phyloP scores from a whole-genome alignment of 306 rosid genomes.

The Calophaca sinica region DNA sequence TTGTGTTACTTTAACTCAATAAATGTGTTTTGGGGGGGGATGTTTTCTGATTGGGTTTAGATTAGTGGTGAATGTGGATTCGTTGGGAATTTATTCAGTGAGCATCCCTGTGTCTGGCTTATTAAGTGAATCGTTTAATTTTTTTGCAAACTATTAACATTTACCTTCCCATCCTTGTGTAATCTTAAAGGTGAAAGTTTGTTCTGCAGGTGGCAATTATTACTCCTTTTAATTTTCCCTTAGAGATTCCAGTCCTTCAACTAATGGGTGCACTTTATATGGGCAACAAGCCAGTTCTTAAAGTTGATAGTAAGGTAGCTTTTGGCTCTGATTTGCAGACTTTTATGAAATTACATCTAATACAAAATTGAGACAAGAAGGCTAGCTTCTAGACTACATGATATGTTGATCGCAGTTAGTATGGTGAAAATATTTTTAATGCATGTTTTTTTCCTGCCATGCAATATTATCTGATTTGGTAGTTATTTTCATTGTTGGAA shows the following conservation, averaged over 20 bases:
- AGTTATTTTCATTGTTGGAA: conserved; percentile 15
- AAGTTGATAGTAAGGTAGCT: conserved; percentile 94
- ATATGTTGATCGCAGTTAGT: conserved; percentile 11
- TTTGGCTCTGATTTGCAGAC: conserved; percentile 35
- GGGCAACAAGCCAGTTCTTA: conserved; percentile 96
- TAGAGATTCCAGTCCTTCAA: conserved; percentile 98
- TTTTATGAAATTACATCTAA: conserved; percentile 26
- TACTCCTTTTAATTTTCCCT: conserved; percentile 96
- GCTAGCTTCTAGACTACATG: conserved; percentile 13
- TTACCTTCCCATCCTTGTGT: not conserved
- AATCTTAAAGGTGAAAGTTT: conserved; percentile 21
- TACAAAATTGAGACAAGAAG: conserved; percentile 12
- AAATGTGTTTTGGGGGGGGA: not conserved
- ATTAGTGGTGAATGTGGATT: conserved; percentile 20
- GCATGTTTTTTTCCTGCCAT: not conserved
- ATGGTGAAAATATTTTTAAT: conserved; percentile 18
- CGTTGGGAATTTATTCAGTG: conserved; percentile 21
- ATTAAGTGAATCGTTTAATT: conserved; percentile 4
- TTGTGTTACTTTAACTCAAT: not conserved
- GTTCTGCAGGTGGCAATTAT: conserved; percentile 82
- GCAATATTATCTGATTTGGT: not conserved
- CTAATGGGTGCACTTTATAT: conserved; percentile 98
- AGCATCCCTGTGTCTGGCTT: conserved; percentile 6
- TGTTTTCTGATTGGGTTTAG: conserved; percentile 33
- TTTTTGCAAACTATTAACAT: conserved; percentile 7